A percentile compares a stretch with the other conserved stretches of the same genome.
phyloP scores from a whole-genome alignment of 306 rosid species.

The Canavalia ensiformis region DNA sequence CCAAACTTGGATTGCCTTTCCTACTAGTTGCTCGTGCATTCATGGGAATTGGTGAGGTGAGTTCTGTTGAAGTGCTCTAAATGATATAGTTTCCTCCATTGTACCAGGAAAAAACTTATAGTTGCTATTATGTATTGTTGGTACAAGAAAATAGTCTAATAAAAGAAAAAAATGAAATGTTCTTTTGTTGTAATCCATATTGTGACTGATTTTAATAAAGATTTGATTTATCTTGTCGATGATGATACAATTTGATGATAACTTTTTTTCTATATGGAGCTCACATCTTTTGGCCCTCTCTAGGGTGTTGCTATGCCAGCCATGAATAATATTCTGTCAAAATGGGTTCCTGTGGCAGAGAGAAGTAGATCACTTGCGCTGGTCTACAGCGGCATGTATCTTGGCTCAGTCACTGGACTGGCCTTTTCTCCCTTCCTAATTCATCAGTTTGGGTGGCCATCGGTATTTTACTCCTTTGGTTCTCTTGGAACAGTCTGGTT shows the following conservation, averaged over 20 bases:
- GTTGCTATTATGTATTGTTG: neutral
- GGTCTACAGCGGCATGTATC: constrained; percentile 99
- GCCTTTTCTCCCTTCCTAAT: constrained; percentile 94
- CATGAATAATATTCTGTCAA: constrained; percentile 95
- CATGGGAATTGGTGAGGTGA: constrained; percentile 99
- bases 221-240: constrained; percentile 33
- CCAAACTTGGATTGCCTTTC: constrained; percentile 92
- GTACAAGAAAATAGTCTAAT: neutral
- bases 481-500: constrained; percentile 96
- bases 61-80: constrained; percentile 43
- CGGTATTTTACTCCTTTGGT: constrained; percentile 96
- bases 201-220: constrained; percentile 38
- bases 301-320: constrained; percentile 99
- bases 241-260: constrained; percentile 4
- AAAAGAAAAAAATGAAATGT: constrained; percentile 29
- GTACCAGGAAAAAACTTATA: constrained; percentile 30
- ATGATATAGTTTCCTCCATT: constrained; percentile 17
- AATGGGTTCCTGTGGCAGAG: constrained; percentile 98
- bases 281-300: constrained; percentile 48
- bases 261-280: neutral
- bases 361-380: constrained; percentile 93
- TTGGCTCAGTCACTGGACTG: constrained; percentile 97
- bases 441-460: constrained; percentile 97
- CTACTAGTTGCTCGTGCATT: constrained; percentile 87
- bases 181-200: constrained; percentile 28